Conservation (phyloP, 805 yeast genomes). For the Metschnikowia lochheadii region DNA sequence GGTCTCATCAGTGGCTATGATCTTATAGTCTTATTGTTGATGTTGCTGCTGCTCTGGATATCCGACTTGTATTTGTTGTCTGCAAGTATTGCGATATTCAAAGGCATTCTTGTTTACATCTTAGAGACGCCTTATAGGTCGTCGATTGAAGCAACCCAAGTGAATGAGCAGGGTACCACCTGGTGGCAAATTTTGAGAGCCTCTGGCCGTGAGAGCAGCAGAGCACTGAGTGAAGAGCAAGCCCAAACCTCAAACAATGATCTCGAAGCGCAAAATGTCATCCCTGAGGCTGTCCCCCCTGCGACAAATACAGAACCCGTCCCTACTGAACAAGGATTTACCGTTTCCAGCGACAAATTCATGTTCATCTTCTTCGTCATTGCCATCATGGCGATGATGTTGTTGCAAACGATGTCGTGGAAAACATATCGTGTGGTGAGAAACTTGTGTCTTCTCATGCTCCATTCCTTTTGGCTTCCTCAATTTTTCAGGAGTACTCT, state of each 20-base stretch:
- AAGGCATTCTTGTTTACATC: conserved; percentile 64
- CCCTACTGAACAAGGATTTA: not conserved
- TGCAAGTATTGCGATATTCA: conserved; percentile 63
- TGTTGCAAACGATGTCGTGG: conserved; percentile 59
- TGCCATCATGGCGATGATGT: conserved; percentile 43
- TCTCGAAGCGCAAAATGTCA: conserved; percentile 10
- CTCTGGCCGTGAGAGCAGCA: conserved; percentile 25
- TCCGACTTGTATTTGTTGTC: conserved; percentile 61
- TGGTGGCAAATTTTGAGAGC: conserved; percentile 68
- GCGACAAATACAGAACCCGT: not conserved
- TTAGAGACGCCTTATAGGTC: conserved; percentile 75
- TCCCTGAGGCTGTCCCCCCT: not conserved
- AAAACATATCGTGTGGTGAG: conserved; percentile 60
- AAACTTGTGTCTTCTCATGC: conserved; percentile 42
- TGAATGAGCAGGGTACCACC: conserved; percentile 64
- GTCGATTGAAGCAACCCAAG: conserved; percentile 62
- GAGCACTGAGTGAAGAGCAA: not conserved
- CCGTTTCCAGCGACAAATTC: conserved; percentile 10
- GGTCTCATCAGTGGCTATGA: conserved; percentile 69
- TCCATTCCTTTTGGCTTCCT: conserved; percentile 83
- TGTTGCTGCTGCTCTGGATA: conserved; percentile 48
- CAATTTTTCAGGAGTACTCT: conserved; percentile 76
- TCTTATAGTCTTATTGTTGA: conserved; percentile 61
- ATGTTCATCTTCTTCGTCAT: conserved; percentile 25
- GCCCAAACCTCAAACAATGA: conserved; percentile 21